These are phyloP conservation scores for Lupinus albus DNA, from an alignment of 306 rosid genomes.

Conservation along the genomic window DNA sequence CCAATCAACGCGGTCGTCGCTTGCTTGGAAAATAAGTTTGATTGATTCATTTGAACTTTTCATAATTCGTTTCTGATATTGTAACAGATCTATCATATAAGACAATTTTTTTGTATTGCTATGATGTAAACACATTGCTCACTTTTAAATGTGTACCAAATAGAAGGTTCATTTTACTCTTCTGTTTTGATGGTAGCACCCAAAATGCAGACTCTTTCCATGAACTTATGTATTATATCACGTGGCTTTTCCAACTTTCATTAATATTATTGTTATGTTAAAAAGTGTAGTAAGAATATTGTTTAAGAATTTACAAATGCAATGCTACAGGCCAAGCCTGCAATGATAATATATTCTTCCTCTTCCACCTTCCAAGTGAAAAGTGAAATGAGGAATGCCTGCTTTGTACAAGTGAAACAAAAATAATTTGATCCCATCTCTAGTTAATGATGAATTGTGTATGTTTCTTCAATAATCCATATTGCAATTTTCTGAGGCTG, in stretches of 20 bases:
- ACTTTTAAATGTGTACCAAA: constrained; percentile 24
- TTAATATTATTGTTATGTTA: background rate
- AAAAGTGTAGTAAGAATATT: no score
- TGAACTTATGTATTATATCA: background rate
- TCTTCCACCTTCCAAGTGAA: background rate
- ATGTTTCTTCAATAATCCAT: background rate
- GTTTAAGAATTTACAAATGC: background rate
- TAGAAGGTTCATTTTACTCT: background rate
- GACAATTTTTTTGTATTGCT: background rate
- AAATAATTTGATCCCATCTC: background rate
- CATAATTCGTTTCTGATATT: constrained; percentile 3
- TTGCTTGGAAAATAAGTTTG: constrained; percentile 68
- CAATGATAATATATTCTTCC: background rate
- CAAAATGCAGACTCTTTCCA: background rate
- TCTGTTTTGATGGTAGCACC: background rate
- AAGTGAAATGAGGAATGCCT: background rate
- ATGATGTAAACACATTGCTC: constrained; percentile 6
- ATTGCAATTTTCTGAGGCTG: background rate
- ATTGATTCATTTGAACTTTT: constrained; percentile 20
- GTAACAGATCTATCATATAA: constrained; percentile 28
- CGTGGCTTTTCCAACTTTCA: background rate
- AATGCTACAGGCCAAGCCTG: background rate
- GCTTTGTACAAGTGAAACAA: background rate
- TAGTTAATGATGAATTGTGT: background rate
- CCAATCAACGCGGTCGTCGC: constrained; percentile 73